Percentiles rank a stretch among this genome's conserved stretches.
Evolutionary conservation across 306 rosid genomes (phyloP).

Genomic region (Sphenostylis stenocarpa): DNA sequence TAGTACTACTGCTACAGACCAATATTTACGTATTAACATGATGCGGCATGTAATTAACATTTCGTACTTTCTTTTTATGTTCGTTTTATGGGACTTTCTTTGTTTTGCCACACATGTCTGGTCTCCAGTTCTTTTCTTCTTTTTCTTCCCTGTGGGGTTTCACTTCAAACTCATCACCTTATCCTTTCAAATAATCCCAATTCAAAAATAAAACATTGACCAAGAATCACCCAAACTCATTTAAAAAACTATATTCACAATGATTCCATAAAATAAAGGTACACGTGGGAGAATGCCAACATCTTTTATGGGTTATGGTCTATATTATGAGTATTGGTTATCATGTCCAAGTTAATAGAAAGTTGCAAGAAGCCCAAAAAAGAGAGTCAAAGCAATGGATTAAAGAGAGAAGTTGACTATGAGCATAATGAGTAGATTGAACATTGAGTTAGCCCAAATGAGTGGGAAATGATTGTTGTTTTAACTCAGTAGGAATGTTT

Average conservation of each 20-base stretch:
- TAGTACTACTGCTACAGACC: too few relatives aligned
- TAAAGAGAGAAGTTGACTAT: constrained; percentile 46
- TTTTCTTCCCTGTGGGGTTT: not conserved
- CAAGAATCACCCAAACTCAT: too few relatives aligned
- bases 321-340: too few relatives aligned
- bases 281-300: not conserved
- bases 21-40: not conserved
- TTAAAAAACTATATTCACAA: not conserved
- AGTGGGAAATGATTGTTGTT: constrained; percentile 57
- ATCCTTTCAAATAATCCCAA: too few relatives aligned
- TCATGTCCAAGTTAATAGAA: not conserved
- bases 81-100: not conserved
- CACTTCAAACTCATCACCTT: too few relatives aligned
- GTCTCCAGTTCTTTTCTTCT: not conserved
- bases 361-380: constrained; percentile 21
- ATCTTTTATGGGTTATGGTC: not conserved
- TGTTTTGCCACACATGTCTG: not conserved
- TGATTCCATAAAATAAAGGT: too few relatives aligned
- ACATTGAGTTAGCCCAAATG: constrained; percentile 45
- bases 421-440: constrained; percentile 28
- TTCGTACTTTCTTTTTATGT: not conserved
- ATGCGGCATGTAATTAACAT: not conserved
- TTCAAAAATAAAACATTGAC: too few relatives aligned
- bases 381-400: constrained; percentile 42
- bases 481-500: constrained; percentile 28